Conservation (phyloP, 352 stramenopile species). For the Phytophthora meadii region DNA sequence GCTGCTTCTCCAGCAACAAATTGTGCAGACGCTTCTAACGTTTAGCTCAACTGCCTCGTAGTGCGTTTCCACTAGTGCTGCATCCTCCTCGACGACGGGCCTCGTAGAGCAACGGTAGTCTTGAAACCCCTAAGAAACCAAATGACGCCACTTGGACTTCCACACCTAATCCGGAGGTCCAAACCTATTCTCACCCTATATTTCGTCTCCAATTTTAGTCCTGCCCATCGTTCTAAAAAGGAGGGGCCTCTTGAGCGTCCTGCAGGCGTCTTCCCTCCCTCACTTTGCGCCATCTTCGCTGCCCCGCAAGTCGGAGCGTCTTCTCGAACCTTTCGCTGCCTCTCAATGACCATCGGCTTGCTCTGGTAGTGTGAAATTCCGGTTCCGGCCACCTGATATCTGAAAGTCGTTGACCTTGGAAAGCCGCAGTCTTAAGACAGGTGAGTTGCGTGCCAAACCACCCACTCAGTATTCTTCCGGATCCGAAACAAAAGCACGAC, state of each 20-base stretch:
- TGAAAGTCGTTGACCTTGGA: conserved; percentile 14
- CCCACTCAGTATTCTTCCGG: conserved; percentile 29
- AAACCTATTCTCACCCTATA: conserved; percentile 22
- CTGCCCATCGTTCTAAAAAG: conserved; percentile 27
- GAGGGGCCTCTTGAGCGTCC: conserved; percentile 21
- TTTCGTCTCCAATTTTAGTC: conserved; percentile 28
- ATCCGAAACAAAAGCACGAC: conserved; percentile 1
- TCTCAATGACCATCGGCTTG: conserved; percentile 17
- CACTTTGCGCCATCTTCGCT: conserved; percentile 11
- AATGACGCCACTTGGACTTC: too few relatives aligned
- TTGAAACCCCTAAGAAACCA: conserved; percentile 34
- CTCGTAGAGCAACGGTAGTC: conserved; percentile 3
- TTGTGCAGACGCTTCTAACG: conserved; percentile 5
- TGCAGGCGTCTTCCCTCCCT: conserved; percentile 2
- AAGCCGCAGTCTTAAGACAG: conserved; percentile 26
- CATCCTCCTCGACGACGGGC: conserved; percentile 13
- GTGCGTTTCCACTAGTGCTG: too few relatives aligned
- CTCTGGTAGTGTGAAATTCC: conserved; percentile 7
- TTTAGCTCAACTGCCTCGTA: not conserved
- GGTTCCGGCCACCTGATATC: conserved; percentile 26
- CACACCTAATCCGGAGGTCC: not conserved
- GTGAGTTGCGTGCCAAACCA: conserved; percentile 25
- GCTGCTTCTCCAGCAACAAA: conserved; percentile 17
- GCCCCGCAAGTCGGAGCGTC: conserved; percentile 3
- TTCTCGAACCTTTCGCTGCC: not conserved